phyloP scores from a whole-genome alignment of 768 basidiomycete species.

The Collybia nuda region DNA sequence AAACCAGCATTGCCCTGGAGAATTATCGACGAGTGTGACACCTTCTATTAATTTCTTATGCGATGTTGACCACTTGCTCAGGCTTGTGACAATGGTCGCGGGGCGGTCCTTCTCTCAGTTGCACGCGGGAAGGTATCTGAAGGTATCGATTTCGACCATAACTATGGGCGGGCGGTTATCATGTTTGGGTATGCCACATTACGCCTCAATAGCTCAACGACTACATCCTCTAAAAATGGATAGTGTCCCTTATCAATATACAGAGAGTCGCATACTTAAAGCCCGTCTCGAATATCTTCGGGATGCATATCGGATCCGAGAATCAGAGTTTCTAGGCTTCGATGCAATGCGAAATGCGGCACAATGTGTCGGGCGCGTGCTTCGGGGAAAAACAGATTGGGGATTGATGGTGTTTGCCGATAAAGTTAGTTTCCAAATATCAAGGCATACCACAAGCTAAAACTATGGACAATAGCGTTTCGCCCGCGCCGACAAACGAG shows the following conservation, averaged over 20 bases:
- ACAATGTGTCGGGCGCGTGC: conserved; percentile 96
- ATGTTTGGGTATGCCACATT: conserved; percentile 92
- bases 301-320: conserved; percentile 97
- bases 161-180: conserved; percentile 97
- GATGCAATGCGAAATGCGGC: conserved; percentile 99
- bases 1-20: conserved; percentile 96
- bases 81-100: conserved; percentile 99
- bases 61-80: conserved; percentile 25
- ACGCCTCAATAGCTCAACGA: neutral
- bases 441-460: too few species aligned
- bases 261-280: conserved; percentile 95
- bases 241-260: conserved; percentile 96
- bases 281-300: conserved; percentile 96
- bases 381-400: conserved; percentile 99
- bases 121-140: conserved; percentile 99
- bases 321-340: conserved; percentile 98
- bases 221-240: conserved; percentile 12
- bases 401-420: conserved; percentile 99
- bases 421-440: conserved; percentile 57
- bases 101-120: conserved; percentile 94
- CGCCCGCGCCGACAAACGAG: conserved; percentile 88
- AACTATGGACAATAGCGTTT: conserved; percentile 59
- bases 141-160: conserved; percentile 99
- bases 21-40: conserved; percentile 85
- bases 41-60: neutral